Base-by-base conservation (phyloP, 139 green algal species). In the Axilococcus clingmanii region DNA sequence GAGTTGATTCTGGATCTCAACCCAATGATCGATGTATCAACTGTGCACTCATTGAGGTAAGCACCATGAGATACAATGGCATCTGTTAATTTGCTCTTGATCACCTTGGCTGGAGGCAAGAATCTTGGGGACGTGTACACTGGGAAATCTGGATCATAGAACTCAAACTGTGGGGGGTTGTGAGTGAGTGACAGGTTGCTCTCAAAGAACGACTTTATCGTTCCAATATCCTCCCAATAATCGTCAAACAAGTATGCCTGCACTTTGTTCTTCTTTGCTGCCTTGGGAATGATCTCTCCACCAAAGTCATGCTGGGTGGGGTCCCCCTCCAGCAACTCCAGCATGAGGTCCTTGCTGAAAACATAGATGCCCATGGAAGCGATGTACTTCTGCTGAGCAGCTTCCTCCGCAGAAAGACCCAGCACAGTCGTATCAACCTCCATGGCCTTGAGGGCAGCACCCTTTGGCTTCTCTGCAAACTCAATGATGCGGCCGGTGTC, bases 321-420 rank as follows among this genome's bases (percentile, higher is more conserved):
- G 56, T 80, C 66, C 14, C 72, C 66, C 4, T 66, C 71, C 29
- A 87, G 72, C 46, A 93, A 71, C 28, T 94, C 51, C 27, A 89
- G 25, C 38, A 98, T 76, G 15, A 87, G 72, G 4, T 78, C 54
- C 77, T 96, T 96, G 74, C 94, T 95, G 84, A 99, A 99, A 23
- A 99, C 88, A 61, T 99, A 99, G 78, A 99, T 97, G 52, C 93
- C 93, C 93, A 99, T 99, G 52, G 78, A 94, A 2, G 92, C 93
- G 46, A 99, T 97, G 87, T 83, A 99, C 7, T 86, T 82, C 69
- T 85, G 84, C 59, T 87, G 49, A 46, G 66, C 28, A 1, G 88
- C 86, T 47, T 88, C 75, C 41, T 79, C 75, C 4, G 70, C 35
- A 16, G 60, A 66, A 43, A 94, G 79, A 11, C 77, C 84, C 43